phyloP scores from a whole-genome alignment of 140 eudicot species.

The Ambrosia hybrid region DNA sequence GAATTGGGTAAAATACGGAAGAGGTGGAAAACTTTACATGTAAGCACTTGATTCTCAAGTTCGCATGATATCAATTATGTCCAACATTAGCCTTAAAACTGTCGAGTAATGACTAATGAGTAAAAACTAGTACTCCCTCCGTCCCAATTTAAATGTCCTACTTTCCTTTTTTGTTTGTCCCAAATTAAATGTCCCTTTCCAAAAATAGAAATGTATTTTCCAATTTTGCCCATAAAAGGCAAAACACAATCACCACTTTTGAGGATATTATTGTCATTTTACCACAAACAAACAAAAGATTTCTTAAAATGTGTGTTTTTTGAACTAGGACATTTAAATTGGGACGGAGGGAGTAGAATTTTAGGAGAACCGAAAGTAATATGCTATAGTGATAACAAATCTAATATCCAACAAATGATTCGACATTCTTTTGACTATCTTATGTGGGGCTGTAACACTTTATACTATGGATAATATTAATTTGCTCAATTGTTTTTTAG shows the following conservation, averaged over 20 bases:
- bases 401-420: neutral
- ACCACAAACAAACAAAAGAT: no score
- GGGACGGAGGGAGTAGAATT: neutral
- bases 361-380: neutral
- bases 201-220: no score
- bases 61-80: conserved; percentile 13
- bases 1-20: conserved; percentile 82
- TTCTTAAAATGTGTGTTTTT: no score
- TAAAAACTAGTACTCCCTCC: no score
- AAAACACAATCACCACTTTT: no score
- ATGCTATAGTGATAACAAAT: no score
- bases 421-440: neutral
- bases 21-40: conserved; percentile 99
- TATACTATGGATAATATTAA: neutral
- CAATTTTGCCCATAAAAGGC: no score
- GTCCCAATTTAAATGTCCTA: no score
- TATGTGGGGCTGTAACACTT: neutral
- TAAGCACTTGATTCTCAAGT: conserved; percentile 37
- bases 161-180: no score
- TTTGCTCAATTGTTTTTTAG: neutral
- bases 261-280: no score
- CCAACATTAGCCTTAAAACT: neutral
- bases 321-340: no score
- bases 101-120: neutral
- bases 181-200: no score